Percentiles rank a stretch among this genome's conserved stretches.
Evolutionary conservation across 805 yeast genomes (phyloP).

Genomic region (Cyberlindnera veronae): DNA sequence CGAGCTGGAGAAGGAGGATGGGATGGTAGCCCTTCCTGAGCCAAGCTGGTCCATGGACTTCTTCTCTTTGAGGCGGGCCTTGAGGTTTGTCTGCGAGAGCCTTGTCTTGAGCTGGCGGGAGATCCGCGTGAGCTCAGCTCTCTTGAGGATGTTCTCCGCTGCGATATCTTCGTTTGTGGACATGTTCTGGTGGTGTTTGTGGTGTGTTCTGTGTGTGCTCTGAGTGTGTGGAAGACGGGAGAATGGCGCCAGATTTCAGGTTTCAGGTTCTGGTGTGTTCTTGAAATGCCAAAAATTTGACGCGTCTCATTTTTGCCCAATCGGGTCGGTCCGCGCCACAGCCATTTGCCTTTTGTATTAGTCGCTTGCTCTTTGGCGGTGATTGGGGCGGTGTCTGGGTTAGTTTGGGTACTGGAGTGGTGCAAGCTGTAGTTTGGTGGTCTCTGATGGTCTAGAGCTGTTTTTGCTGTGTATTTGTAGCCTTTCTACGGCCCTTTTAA

Average conservation of each 20-base stretch:
- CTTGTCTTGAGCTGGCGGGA: slow-evolving; percentile 42
- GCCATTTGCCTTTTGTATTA: neutral
- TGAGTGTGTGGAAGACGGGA: neutral
- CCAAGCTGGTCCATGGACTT: neutral
- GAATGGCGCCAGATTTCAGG: neutral
- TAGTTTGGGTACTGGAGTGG: too few relatives aligned
- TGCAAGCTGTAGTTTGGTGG: too few relatives aligned
- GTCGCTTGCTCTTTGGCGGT: neutral
- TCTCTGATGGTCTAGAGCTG: too few relatives aligned
- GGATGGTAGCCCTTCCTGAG: neutral
- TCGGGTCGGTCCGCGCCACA: neutral
- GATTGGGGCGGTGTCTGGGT: too few relatives aligned
- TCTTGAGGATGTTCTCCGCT: slow-evolving; percentile 41
- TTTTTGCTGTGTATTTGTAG: too few relatives aligned
- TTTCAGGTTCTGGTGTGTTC: neutral
- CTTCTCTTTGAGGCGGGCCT: slow-evolving; percentile 21
- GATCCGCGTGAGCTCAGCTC: slow-evolving; percentile 44
- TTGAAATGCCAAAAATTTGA: neutral
- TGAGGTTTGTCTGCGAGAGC: slow-evolving; percentile 39
- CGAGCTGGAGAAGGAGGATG: neutral
- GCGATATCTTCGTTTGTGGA: slow-evolving; percentile 35
- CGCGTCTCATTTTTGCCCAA: neutral
- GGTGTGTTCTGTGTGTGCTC: neutral
- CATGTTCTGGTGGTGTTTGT: slow-evolving; percentile 3
- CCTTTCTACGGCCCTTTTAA: too few relatives aligned